A percentile compares a stretch with the other conserved stretches of the same genome.
Evolutionary conservation across 208 protist species (phyloP).

Genomic region (Naegleria fowleri): DNA sequence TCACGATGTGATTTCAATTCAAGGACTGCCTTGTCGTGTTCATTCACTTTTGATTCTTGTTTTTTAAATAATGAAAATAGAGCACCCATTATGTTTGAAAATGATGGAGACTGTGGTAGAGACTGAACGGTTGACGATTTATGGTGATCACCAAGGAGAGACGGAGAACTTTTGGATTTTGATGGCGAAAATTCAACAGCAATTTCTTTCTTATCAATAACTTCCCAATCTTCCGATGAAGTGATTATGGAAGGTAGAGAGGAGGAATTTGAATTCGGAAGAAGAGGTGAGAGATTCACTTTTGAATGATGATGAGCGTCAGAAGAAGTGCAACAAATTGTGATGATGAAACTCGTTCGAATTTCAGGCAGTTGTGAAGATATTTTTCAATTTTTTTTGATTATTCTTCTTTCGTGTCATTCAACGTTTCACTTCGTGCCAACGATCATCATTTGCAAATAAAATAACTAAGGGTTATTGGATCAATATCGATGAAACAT

Average conservation of each 20-base stretch:
- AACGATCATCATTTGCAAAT: too few species aligned
- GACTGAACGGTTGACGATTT: not conserved
- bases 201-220: not conserved
- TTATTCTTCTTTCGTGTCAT: too few species aligned
- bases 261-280: not conserved
- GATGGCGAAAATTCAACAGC: not conserved
- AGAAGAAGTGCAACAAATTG: too few species aligned
- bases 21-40: constrained; percentile 17
- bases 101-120: not conserved
- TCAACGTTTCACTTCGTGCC: too few species aligned
- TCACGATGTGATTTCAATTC: constrained; percentile 5
- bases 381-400: too few species aligned
- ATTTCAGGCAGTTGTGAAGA: too few species aligned
- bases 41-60: not conserved
- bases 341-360: too few species aligned
- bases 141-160: not conserved
- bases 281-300: not conserved
- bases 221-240: not conserved
- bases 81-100: not conserved
- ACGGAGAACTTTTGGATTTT: not conserved
- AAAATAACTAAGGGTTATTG: too few species aligned
- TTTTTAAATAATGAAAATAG: not conserved
- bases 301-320: not conserved
- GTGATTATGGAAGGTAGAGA: not conserved
- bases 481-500: too few species aligned